Base-by-base conservation (phyloP, 129 eudicot species). In the Apium graveolens region DNA sequence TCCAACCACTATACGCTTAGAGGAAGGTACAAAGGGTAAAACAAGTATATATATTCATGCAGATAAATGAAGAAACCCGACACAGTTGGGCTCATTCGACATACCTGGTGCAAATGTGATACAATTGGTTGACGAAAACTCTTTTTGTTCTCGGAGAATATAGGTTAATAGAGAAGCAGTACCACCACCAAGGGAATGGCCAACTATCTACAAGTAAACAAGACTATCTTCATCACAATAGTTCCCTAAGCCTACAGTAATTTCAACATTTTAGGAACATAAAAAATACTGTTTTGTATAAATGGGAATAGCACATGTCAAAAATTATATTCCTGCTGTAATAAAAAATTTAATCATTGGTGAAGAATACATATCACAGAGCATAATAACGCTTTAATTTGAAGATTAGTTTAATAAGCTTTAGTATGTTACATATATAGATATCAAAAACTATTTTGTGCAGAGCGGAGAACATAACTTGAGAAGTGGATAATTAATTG, bases 101-200 rank as follows among this genome's bases (percentile, higher is more conserved):
- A 84, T 86, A 80, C 99, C 99, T 78, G 99, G 99, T 75, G 99
- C 99, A 88, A 96, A 96, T 48, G 99, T 89, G 81, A 90, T 83
- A 81, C 97, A 96, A 32, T 97, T 90, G 79, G 81, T 89, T 3
- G 93, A 86, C 46, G 88, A 87, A 41, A 96, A 85, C 82, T 96
- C 99, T 81, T 92, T 90, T 57, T 89, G 97, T 80, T 96, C 99
- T 43, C 99, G 92, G 66, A 96, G 88, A 80, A 96, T 90, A 75
- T 96, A 96, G n/a, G 99, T 90, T 70, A 96, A 85, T 45, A 96
- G 86, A 39, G 99, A 96, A 86, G 99, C 99, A 21, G 99, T 96
- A 49, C 99, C 99, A 82, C 99, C 99, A 85, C 99, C 99, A 80
- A 96, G 97, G 76, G 99, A 96, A 82, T 96, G 99, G 65, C 99